Percentiles rank a stretch among this genome's conserved stretches.
Conservation (phyloP, 805 yeast species). For the Ogataea angusta region DNA sequence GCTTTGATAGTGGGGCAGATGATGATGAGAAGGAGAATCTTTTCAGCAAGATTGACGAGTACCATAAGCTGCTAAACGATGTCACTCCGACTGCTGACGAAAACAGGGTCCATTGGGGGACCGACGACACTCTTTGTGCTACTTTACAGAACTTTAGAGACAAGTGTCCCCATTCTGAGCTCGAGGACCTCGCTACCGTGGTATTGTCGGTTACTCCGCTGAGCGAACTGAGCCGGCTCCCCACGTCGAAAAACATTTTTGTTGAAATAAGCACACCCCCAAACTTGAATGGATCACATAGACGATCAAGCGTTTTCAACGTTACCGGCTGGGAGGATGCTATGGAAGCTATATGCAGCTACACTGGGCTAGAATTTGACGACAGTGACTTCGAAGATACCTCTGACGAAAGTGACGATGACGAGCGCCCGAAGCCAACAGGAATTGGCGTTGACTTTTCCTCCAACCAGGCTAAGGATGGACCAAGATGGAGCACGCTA, state of each 20-base stretch:
- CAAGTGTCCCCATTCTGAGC: not conserved
- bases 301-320: constrained; percentile 19
- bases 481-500: constrained; percentile 19
- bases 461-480: constrained; percentile 3
- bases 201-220: constrained; percentile 27
- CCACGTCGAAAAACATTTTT: constrained; percentile 21
- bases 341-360: constrained; percentile 34
- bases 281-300: constrained; percentile 3
- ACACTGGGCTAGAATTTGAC: constrained; percentile 34
- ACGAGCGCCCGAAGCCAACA: constrained; percentile 2
- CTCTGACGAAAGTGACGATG: constrained; percentile 16
- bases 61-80: constrained; percentile 9
- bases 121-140: not conserved
- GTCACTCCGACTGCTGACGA: constrained; percentile 13
- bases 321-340: constrained; percentile 35
- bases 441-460: not conserved
- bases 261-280: constrained; percentile 29
- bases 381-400: constrained; percentile 31
- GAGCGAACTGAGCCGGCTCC: constrained; percentile 13
- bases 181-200: constrained; percentile 22
- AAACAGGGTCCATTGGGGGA: not conserved
- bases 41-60: constrained; percentile 18
- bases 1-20: constrained; percentile 9
- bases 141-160: not conserved
- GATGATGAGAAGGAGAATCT: constrained; percentile 9